Conservation (phyloP, 2,329 filamentous ascomycete genomes). For the Aspergillus nomiae region DNA sequence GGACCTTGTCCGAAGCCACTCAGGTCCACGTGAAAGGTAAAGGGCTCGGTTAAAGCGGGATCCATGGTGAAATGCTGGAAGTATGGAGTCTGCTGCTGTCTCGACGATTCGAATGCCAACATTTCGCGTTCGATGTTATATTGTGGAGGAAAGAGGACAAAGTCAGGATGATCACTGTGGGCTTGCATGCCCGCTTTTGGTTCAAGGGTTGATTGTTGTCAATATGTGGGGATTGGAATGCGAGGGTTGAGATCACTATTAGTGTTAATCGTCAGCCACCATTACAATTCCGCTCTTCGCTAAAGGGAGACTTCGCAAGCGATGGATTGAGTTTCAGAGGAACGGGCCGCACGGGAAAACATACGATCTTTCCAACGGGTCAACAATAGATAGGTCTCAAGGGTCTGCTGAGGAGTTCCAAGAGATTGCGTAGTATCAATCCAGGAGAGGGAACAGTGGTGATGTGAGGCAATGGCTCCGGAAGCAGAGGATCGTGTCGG, state of each 20-base stretch:
- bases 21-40: conserved; percentile 32
- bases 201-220: conserved; percentile 8
- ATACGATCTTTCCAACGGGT: conserved; percentile 6
- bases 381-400: background rate
- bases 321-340: conserved; percentile 13
- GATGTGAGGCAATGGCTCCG: background rate
- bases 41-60: conserved; percentile 33
- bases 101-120: conserved; percentile 36
- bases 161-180: conserved; percentile 20
- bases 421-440: background rate
- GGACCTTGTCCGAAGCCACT: conserved; percentile 24
- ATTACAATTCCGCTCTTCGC: conserved; percentile 1
- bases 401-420: background rate
- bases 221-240: conserved; percentile 9
- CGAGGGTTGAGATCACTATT: conserved; percentile 8
- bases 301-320: background rate
- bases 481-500: background rate
- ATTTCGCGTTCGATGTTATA: conserved; percentile 23
- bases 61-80: conserved; percentile 38
- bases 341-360: conserved; percentile 19
- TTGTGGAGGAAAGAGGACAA: conserved; percentile 22
- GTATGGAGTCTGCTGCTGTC: conserved; percentile 33
- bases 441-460: background rate
- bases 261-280: conserved; percentile 15
- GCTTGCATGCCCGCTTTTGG: conserved; percentile 22